Percentiles rank a stretch among this genome's conserved stretches.
Conservation (phyloP, 768 basidiomycete species). For the Leccinum subtestaceum region DNA sequence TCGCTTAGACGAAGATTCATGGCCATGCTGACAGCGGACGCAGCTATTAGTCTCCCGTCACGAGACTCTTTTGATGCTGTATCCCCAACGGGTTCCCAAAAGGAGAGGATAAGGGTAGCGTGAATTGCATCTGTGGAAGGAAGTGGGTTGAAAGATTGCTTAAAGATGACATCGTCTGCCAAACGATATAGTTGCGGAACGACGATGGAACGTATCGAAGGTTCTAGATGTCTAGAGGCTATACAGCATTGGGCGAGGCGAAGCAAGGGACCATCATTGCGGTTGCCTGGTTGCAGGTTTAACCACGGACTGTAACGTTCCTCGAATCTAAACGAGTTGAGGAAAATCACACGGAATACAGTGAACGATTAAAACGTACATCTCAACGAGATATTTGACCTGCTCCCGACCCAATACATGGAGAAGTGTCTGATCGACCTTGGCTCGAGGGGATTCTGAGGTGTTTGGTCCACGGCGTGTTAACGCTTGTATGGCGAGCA, state of each 20-base stretch:
- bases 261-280: conserved; percentile 34
- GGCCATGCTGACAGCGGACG: conserved; percentile 46
- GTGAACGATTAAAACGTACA: conserved; percentile 27
- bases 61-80: conserved; percentile 29
- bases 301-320: conserved; percentile 45
- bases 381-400: conserved; percentile 36
- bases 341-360: neutral
- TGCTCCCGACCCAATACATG: conserved; percentile 36
- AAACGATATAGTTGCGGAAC: conserved; percentile 41
- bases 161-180: conserved; percentile 38
- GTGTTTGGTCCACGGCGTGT: conserved; percentile 28
- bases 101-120: conserved; percentile 40
- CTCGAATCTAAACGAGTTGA: conserved; percentile 37
- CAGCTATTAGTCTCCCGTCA: conserved; percentile 40
- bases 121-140: conserved; percentile 42
- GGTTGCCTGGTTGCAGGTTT: conserved; percentile 33
- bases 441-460: conserved; percentile 21
- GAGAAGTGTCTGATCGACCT: conserved; percentile 28
- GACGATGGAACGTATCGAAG: conserved; percentile 33
- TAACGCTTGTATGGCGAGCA: conserved; percentile 45
- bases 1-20: conserved; percentile 41
- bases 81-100: conserved; percentile 44
- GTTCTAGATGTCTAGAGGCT: conserved; percentile 43
- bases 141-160: conserved; percentile 41
- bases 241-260: conserved; percentile 46